Conservation (phyloP, 2,329 filamentous ascomycete species). For the Metarhizium album region DNA sequence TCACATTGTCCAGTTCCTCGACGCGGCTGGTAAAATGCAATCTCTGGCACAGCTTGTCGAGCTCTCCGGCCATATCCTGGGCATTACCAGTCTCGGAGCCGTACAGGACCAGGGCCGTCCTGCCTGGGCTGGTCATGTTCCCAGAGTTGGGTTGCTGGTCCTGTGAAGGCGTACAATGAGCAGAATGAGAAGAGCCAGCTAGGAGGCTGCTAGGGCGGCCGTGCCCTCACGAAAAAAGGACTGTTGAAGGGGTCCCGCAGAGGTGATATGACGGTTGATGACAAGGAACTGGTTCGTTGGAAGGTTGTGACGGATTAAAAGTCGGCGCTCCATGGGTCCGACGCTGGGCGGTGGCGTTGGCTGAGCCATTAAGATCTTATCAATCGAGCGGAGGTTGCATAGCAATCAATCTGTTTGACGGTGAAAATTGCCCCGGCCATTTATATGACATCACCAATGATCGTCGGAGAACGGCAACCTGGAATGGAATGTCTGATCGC, state of each 20-base stretch:
- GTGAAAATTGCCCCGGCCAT: neutral
- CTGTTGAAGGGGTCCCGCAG: neutral
- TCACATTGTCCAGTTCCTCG: constrained; percentile 64
- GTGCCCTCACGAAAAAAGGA: neutral
- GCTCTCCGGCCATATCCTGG: constrained; percentile 80
- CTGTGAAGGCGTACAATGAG: neutral
- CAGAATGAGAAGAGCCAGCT: neutral
- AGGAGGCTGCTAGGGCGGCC: neutral
- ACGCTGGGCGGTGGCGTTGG: constrained; percentile 5
- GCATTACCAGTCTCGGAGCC: constrained; percentile 93
- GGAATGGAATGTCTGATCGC: too few species aligned
- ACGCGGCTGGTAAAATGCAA: constrained; percentile 69
- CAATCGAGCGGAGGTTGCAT: constrained; percentile 1
- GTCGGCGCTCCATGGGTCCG: constrained; percentile 2
- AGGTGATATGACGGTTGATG: neutral
- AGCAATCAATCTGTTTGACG: neutral
- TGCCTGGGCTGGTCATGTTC: constrained; percentile 17
- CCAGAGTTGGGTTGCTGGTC: neutral
- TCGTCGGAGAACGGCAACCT: too few species aligned
- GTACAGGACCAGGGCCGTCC: constrained; percentile 64
- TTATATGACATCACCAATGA: neutral
- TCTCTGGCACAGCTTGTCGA: constrained; percentile 63
- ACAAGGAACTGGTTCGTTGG: neutral
- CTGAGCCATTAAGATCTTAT: constrained; percentile 4
- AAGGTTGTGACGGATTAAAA: neutral